Conservation (phyloP, 2,329 filamentous ascomycete genomes). For the Xylaria sp. region DNA sequence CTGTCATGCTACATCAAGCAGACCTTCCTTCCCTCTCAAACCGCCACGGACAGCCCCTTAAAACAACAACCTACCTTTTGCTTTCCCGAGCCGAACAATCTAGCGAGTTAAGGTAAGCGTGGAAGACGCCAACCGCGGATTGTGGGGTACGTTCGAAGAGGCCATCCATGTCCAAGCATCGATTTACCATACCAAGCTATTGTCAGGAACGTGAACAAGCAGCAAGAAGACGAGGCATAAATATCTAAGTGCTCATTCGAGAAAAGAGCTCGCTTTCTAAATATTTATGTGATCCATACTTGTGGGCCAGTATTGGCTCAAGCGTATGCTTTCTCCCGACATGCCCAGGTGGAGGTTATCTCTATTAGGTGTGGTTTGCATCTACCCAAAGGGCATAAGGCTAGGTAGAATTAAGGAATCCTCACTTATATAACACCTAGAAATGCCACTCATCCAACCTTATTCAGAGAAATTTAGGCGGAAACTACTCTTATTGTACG, state of each 20-base stretch:
- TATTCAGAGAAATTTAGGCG: too few relatives aligned
- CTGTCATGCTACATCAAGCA: conserved; percentile 10
- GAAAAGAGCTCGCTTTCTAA: too few relatives aligned
- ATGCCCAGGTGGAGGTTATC: too few relatives aligned
- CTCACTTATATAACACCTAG: too few relatives aligned
- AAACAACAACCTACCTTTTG: conserved; percentile 27
- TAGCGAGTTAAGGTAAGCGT: conserved; percentile 1
- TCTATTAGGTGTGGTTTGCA: too few relatives aligned
- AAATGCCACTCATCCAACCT: too few relatives aligned
- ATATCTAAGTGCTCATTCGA: too few relatives aligned
- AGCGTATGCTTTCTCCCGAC: too few relatives aligned
- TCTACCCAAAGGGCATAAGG: too few relatives aligned
- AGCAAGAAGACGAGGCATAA: background rate
- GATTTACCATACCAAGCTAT: background rate
- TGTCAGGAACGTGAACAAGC: background rate
- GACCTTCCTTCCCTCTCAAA: conserved; percentile 11
- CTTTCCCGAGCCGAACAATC: conserved; percentile 21
- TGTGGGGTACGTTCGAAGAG: conserved; percentile 1
- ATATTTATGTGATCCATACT: background rate
- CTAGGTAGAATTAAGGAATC: too few relatives aligned
- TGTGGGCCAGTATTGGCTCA: background rate
- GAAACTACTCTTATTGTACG: too few relatives aligned
- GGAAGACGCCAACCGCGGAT: background rate
- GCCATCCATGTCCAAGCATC: background rate
- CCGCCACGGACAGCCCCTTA: conserved; percentile 26